Evolutionary conservation across 2,329 filamentous ascomycete species (phyloP).

Genomic region (Metarhizium robertsii): DNA sequence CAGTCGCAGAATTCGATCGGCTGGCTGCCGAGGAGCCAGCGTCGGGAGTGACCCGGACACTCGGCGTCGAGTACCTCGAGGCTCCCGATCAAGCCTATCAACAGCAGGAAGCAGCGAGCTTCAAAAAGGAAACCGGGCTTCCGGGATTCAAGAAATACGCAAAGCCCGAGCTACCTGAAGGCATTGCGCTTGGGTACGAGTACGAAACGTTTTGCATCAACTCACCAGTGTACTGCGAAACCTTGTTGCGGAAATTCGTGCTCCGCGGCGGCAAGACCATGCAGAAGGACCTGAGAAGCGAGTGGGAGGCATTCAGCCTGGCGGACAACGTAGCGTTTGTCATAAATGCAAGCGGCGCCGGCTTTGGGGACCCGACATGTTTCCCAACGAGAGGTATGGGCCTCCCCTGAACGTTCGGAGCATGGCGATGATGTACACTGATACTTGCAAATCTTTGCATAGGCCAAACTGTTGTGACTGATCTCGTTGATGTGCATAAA

Average conservation of each 20-base stretch:
- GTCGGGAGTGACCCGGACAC: slow-evolving; percentile 38
- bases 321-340: slow-evolving; percentile 15
- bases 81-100: slow-evolving; percentile 29
- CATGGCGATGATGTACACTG: not conserved
- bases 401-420: not conserved
- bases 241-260: slow-evolving; percentile 21
- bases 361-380: slow-evolving; percentile 22
- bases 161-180: slow-evolving; percentile 28
- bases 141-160: slow-evolving; percentile 18
- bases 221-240: slow-evolving; percentile 41
- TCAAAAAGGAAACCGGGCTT: slow-evolving; percentile 19
- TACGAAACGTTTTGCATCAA: slow-evolving; percentile 48
- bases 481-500: slow-evolving; percentile 22
- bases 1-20: slow-evolving; percentile 15
- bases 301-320: slow-evolving; percentile 22
- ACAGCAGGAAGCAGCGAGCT: slow-evolving; percentile 16
- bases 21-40: slow-evolving; percentile 16
- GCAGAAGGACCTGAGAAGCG: slow-evolving; percentile 17
- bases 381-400: slow-evolving; percentile 23
- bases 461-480: slow-evolving; percentile 28
- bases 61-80: slow-evolving; percentile 44
- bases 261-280: slow-evolving; percentile 19
- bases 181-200: slow-evolving; percentile 36
- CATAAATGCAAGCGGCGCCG: slow-evolving; percentile 24
- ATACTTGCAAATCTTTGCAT: not conserved